These are phyloP conservation scores for Cyclocybe cylindracea DNA, from an alignment of 768 basidiomycete genomes.

Conservation along the genomic window DNA sequence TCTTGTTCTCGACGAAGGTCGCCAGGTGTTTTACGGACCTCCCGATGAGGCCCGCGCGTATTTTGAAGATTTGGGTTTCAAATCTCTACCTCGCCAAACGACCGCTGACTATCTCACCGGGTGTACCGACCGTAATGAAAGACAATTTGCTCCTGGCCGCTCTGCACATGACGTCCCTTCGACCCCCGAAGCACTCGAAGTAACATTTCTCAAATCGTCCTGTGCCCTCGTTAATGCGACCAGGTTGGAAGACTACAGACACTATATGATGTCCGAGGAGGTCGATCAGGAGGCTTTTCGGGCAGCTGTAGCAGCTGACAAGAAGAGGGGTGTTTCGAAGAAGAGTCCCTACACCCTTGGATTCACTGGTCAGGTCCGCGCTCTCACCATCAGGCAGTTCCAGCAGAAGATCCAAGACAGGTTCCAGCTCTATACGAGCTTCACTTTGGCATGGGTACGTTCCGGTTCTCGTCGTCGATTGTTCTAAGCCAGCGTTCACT, in stretches of 20 bases:
- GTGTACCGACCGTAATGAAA: conserved; percentile 84
- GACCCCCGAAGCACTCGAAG: conserved; percentile 67
- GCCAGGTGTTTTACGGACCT: conserved; percentile 80
- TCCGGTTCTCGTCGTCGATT: not conserved
- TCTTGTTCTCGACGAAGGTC: conserved; percentile 78
- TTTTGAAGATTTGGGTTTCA: conserved; percentile 76
- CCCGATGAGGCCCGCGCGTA: conserved; percentile 73
- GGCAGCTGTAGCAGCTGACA: conserved; percentile 71
- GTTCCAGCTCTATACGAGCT: conserved; percentile 77
- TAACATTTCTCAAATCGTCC: conserved; percentile 55
- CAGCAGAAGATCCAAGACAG: conserved; percentile 71
- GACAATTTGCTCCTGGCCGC: conserved; percentile 68
- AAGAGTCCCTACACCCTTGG: conserved; percentile 84
- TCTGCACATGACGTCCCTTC: conserved; percentile 62
- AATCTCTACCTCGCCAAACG: conserved; percentile 76
- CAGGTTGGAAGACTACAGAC: conserved; percentile 56
- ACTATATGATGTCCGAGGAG: conserved; percentile 57
- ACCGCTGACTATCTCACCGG: conserved; percentile 86
- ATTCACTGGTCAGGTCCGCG: conserved; percentile 71
- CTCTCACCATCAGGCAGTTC: conserved; percentile 74
- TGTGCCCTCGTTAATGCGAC: conserved; percentile 44
- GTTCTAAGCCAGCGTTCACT: not conserved
- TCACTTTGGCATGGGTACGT: conserved; percentile 57
- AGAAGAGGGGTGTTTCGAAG: conserved; percentile 75
- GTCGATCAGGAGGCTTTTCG: conserved; percentile 77